Conservation (phyloP, 2,329 filamentous ascomycete species). For the Fusarium veterinarium region DNA sequence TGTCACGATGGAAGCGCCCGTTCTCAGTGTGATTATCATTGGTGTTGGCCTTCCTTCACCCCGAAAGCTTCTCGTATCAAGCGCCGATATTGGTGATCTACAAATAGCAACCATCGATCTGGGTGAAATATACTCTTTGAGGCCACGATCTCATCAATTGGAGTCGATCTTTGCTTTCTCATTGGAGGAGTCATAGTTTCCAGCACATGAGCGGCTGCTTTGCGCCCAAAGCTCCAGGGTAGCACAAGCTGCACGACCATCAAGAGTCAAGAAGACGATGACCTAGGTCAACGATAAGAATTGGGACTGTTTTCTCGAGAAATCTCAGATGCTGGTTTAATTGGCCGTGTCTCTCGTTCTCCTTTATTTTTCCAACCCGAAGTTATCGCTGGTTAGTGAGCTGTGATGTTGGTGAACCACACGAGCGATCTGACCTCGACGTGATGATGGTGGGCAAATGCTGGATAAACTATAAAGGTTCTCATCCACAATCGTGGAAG, state of each 20-base stretch:
- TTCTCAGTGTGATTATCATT: background rate
- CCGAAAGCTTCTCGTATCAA: background rate
- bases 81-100: background rate
- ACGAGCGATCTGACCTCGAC: too few relatives aligned
- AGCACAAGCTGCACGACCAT: background rate
- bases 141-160: background rate
- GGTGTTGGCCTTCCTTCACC: background rate
- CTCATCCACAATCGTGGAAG: too few relatives aligned
- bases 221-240: background rate
- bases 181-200: background rate
- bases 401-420: too few relatives aligned
- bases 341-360: too few relatives aligned
- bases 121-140: background rate
- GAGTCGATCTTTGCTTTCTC: background rate
- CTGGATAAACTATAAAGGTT: fast-evolving
- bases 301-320: too few relatives aligned
- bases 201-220: background rate
- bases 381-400: too few relatives aligned
- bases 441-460: too few relatives aligned
- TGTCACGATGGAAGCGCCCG: background rate
- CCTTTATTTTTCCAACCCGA: too few relatives aligned
- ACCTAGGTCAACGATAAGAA: too few relatives aligned
- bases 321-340: too few relatives aligned
- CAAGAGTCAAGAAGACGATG: too few relatives aligned
- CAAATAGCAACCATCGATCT: background rate